Evolutionary conservation across 2,329 filamentous ascomycete genomes (phyloP).

Genomic region (Geosmithia morbida): DNA sequence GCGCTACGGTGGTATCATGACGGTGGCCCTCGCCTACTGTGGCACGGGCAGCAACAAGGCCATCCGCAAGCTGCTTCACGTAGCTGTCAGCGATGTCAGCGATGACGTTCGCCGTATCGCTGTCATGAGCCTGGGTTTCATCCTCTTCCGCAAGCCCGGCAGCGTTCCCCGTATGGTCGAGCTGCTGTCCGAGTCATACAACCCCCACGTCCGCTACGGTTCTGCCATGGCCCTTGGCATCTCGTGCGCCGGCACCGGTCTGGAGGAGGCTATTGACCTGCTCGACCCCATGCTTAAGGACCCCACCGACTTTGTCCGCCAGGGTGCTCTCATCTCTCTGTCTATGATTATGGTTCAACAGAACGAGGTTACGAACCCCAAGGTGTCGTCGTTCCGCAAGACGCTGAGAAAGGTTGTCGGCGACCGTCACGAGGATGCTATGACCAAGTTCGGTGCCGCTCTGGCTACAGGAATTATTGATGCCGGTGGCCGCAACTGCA

Average conservation of each 20-base stretch:
- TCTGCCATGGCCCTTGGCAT: constrained; percentile 98
- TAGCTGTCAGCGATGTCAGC: constrained; percentile 94
- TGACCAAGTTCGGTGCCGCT: constrained; percentile 97
- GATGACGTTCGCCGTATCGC: constrained; percentile 93
- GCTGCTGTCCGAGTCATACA: constrained; percentile 94
- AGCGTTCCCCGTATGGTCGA: constrained; percentile 98
- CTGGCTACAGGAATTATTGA: constrained; percentile 94
- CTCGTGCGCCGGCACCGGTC: constrained; percentile 87
- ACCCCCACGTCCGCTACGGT: constrained; percentile 94
- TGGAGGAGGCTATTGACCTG: constrained; percentile 92
- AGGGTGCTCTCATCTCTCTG: constrained; percentile 85
- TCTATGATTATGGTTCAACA: constrained; percentile 99
- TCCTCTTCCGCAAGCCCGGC: constrained; percentile 93
- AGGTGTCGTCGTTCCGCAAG: constrained; percentile 82
- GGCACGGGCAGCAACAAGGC: constrained; percentile 98
- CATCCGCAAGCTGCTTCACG: constrained; percentile 86
- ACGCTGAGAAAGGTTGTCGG: constrained; percentile 86
- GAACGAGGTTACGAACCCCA: constrained; percentile 97
- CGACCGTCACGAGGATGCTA: constrained; percentile 94
- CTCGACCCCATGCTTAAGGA: constrained; percentile 99
- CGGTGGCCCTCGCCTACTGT: constrained; percentile 94
- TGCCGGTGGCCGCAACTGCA: constrained; percentile 94
- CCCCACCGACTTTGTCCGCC: constrained; percentile 93
- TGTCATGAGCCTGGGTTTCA: constrained; percentile 96
- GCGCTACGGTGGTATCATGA: constrained; percentile 95